Evolutionary conservation across 2,329 filamentous ascomycete species (phyloP), one percentile per base, ranked within the genome.

Genomic region (Zelopaecilomyces penicillatus): DNA sequence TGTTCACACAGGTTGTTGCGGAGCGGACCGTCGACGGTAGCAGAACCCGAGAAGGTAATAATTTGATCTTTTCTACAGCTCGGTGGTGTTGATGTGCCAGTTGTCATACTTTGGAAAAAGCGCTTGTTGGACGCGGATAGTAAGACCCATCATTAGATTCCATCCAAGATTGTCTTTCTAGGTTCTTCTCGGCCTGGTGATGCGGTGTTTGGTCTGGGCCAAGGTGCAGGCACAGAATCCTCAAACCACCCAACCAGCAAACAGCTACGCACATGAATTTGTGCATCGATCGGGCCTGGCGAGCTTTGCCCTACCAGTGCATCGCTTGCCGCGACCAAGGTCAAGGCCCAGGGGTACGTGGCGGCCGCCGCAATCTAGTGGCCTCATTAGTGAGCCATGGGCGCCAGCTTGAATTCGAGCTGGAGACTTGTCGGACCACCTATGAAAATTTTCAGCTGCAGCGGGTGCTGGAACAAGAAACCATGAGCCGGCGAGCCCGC

Each of bases 261-360:
- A 47, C 45, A 19, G 19, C 19, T 19, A 19, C 19, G 19, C 19
- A 19, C 19, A 19, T 19, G 19, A 19, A 19, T 19, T 19, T 19
- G 19, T 19, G 19, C 19, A 19, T 19, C 19, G 19, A 19, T 19
- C 19, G 19, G 19, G 19, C 19, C 19, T 19, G 19, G 19, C 19
- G 19, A 19, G 3, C 19, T 19, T 19, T 19, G 19, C 19, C 19
- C 19, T 19, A 19, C 19, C 19, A 19, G 19, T 19, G 19, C 19
- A 19, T 19, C 19, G 19, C 19, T 19, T 19, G 19, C 45, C 43
- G 28, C 34, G 37, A 37, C n/a, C 11, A 11, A 37, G 4, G 7
- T 7, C 33, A 43, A 43, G 28, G 45, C 37, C 33, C 41, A 36
- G 45, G 45, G 41, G 41, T 46, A 46, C 43, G 27, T 43, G 12